phyloP scores from a whole-genome alignment of 2,329 filamentous ascomycete genomes.

The Dichotomopilus funicola region DNA sequence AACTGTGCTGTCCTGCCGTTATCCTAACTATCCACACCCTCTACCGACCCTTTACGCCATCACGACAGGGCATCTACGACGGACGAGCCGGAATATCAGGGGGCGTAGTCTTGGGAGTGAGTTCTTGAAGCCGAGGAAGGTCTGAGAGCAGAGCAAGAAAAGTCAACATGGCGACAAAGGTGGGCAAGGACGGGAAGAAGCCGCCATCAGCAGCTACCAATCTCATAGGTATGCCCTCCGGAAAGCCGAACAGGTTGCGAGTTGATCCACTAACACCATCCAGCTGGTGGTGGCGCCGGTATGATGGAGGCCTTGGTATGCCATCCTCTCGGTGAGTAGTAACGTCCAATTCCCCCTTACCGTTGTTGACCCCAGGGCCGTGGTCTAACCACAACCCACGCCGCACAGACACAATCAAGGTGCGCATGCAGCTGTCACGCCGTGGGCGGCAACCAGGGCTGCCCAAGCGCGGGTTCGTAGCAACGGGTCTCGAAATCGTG shows the following conservation, averaged over 20 bases:
- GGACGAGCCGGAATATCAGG: neutral
- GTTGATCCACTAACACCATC: slow-evolving; percentile 13
- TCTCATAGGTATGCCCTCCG: slow-evolving; percentile 64
- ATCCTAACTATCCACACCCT: too few species aligned
- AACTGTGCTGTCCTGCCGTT: too few species aligned
- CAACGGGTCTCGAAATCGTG: slow-evolving; percentile 80
- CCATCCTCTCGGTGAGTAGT: slow-evolving; percentile 73
- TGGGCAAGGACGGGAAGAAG: slow-evolving; percentile 54
- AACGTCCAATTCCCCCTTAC: slow-evolving; percentile 2
- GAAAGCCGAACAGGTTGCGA: neutral
- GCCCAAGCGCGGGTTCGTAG: slow-evolving; percentile 80
- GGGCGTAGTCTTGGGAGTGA: neutral
- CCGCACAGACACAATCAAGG: slow-evolving; percentile 74
- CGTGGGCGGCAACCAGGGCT: slow-evolving; percentile 76
- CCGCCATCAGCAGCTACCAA: slow-evolving; percentile 83
- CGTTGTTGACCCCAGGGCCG: neutral
- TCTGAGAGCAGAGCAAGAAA: neutral
- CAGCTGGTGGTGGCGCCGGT: slow-evolving; percentile 91
- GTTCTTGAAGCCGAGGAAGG: neutral
- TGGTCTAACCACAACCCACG: neutral
- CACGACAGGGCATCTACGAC: too few species aligned
- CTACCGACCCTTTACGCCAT: too few species aligned
- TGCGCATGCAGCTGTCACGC: slow-evolving; percentile 95
- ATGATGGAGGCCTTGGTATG: slow-evolving; percentile 99
- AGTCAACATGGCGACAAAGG: slow-evolving; percentile 37